A percentile compares a stretch with the other conserved stretches of the same genome.
Evolutionary conservation across 2,329 filamentous ascomycete genomes (phyloP).

Genomic region (Xylaria sp.): DNA sequence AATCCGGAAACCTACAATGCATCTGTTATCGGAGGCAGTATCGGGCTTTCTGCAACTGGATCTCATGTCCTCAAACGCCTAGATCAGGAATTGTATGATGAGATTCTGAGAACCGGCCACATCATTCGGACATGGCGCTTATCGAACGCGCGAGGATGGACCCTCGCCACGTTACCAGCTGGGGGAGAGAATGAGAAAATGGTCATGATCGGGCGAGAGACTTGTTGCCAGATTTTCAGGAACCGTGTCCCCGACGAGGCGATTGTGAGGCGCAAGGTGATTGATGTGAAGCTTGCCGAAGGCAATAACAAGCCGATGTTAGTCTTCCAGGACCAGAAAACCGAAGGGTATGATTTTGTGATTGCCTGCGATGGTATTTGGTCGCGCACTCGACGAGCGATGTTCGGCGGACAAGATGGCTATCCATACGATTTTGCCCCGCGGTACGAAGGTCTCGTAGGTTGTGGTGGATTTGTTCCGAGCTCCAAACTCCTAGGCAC

Average conservation of each 20-base stretch:
- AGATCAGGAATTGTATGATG: slow-evolving; percentile 24
- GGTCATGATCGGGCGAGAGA: slow-evolving; percentile 35
- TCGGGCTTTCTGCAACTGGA: slow-evolving; percentile 30
- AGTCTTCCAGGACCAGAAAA: slow-evolving; percentile 31
- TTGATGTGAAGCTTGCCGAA: slow-evolving; percentile 33
- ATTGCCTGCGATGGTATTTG: slow-evolving; percentile 37
- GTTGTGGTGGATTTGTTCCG: slow-evolving; percentile 31
- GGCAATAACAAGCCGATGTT: slow-evolving; percentile 29
- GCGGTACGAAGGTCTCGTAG: slow-evolving; percentile 35
- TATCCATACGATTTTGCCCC: slow-evolving; percentile 36
- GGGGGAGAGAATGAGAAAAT: slow-evolving; percentile 26
- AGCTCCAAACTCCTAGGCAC: slow-evolving; percentile 32
- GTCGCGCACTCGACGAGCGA: slow-evolving; percentile 31
- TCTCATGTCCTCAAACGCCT: slow-evolving; percentile 29
- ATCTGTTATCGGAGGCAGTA: slow-evolving; percentile 35
- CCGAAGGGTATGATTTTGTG: slow-evolving; percentile 31
- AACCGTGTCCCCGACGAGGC: slow-evolving; percentile 26
- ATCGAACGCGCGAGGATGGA: slow-evolving; percentile 36
- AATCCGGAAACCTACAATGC: slow-evolving; percentile 30
- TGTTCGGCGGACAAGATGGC: slow-evolving; percentile 28
- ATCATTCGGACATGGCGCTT: slow-evolving; percentile 34
- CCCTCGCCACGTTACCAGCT: slow-evolving; percentile 12
- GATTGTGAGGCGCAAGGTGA: slow-evolving; percentile 30
- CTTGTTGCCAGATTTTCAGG: slow-evolving; percentile 33
- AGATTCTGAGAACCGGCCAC: slow-evolving; percentile 28